Evolutionary conservation across 768 basidiomycete species (phyloP).

Genomic region (Mycena pura): DNA sequence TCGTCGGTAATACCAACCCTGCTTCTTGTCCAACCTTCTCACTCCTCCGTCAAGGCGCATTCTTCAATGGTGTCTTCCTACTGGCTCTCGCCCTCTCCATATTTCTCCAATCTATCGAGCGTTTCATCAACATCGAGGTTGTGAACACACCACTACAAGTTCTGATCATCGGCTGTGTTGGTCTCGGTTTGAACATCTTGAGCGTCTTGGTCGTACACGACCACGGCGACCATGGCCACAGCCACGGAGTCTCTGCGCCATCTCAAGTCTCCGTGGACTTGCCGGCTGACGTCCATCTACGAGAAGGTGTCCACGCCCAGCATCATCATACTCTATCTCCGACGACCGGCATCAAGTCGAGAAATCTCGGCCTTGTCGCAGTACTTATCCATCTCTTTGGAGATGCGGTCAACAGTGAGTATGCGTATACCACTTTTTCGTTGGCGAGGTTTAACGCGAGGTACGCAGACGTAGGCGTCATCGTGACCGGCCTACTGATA

Average conservation of each 20-base stretch:
- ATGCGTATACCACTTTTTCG: background rate
- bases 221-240: constrained; percentile 48
- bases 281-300: constrained; percentile 20
- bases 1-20: constrained; percentile 48
- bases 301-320: constrained; percentile 37
- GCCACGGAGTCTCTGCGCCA: constrained; percentile 22
- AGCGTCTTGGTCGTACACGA: constrained; percentile 59
- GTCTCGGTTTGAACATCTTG: constrained; percentile 53
- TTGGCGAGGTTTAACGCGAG: background rate
- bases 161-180: constrained; percentile 55
- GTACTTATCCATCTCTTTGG: constrained; percentile 60
- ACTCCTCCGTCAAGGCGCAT: constrained; percentile 46
- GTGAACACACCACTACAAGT: constrained; percentile 52
- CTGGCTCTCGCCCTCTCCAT: constrained; percentile 61
- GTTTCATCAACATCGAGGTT: constrained; percentile 55
- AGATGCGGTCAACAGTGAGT: constrained; percentile 60
- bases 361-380: constrained; percentile 54
- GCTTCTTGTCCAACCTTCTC: background rate
- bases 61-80: constrained; percentile 62
- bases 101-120: constrained; percentile 58
- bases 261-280: constrained; percentile 8
- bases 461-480: constrained; percentile 57
- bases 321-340: constrained; percentile 57
- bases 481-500: constrained; percentile 55
- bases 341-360: constrained; percentile 38